Evolutionary conservation across 176 grass and related monocot genomes (phyloP).

Genomic region (Otatea glauca): DNA sequence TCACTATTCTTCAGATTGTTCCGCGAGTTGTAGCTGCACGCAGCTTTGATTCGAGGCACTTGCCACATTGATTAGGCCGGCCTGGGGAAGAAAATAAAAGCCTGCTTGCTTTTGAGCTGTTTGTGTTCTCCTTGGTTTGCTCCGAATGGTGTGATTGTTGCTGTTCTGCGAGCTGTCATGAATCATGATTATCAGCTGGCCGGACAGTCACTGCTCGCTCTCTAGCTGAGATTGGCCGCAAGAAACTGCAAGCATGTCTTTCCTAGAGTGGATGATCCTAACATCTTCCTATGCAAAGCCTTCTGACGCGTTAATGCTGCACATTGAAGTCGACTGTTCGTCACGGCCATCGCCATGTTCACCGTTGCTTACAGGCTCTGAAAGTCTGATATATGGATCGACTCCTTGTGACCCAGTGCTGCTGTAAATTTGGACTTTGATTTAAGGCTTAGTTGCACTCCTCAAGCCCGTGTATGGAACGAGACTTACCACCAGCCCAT

Average conservation of each 20-base stretch:
- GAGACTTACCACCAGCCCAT: not conserved
- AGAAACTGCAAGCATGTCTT: not conserved
- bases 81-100: not conserved
- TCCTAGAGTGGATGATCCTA: not conserved
- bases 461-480: no score
- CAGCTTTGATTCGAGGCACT: not conserved
- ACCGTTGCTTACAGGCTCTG: not conserved
- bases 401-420: no score
- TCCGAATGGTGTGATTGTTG: slow-evolving; percentile 23
- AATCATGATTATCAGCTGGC: slow-evolving; percentile 24
- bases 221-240: not conserved
- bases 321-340: not conserved
- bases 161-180: slow-evolving; percentile 5
- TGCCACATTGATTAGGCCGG: not conserved
- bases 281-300: not conserved
- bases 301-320: not conserved
- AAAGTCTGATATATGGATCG: no score
- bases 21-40: not conserved
- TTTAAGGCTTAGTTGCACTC: no score
- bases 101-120: slow-evolving; percentile 41
- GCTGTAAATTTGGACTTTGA: no score
- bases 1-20: not conserved
- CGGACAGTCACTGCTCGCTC: not conserved
- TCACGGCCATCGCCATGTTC: no score
- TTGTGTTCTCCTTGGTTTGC: not conserved